Evolutionary conservation across 345 rosid species (phyloP).

Genomic region (Murraya koenigii): DNA sequence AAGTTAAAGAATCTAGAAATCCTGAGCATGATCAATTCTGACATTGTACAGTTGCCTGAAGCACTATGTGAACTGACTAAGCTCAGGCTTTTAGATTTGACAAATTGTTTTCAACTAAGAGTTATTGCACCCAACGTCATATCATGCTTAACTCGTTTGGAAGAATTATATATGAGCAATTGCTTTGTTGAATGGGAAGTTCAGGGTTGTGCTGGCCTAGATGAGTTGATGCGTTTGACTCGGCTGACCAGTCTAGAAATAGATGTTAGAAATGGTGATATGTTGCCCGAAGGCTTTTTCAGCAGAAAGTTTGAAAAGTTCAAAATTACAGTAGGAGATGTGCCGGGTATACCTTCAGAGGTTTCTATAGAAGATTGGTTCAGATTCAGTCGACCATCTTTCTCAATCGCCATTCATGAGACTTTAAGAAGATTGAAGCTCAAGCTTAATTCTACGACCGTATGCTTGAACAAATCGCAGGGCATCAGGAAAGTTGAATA

Average conservation of each 20-base stretch:
- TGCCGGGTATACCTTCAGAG: too few species aligned
- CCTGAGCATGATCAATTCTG: background rate
- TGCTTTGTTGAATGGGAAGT: too few species aligned
- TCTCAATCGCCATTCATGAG: too few species aligned
- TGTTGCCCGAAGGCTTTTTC: background rate
- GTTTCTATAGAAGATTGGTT: too few species aligned
- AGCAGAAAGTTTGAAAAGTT: background rate
- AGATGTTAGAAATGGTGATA: background rate
- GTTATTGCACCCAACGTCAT: constrained; percentile 12
- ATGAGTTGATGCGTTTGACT: constrained; percentile 1
- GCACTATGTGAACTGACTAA: background rate
- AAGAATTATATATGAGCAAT: background rate
- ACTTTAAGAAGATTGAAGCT: background rate
- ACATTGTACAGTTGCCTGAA: background rate
- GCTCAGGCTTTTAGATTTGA: constrained; percentile 2
- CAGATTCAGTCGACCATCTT: too few species aligned
- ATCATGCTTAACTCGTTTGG: background rate
- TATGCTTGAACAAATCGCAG: background rate
- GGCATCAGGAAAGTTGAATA: background rate
- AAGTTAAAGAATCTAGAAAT: background rate
- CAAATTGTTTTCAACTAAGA: background rate
- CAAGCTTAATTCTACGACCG: background rate
- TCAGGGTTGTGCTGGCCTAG: constrained; percentile 6
- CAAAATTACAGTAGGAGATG: background rate
- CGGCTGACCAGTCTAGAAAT: background rate